phyloP scores from a whole-genome alignment of 768 basidiomycete genomes.

The Hygrophorus pudorinus region DNA sequence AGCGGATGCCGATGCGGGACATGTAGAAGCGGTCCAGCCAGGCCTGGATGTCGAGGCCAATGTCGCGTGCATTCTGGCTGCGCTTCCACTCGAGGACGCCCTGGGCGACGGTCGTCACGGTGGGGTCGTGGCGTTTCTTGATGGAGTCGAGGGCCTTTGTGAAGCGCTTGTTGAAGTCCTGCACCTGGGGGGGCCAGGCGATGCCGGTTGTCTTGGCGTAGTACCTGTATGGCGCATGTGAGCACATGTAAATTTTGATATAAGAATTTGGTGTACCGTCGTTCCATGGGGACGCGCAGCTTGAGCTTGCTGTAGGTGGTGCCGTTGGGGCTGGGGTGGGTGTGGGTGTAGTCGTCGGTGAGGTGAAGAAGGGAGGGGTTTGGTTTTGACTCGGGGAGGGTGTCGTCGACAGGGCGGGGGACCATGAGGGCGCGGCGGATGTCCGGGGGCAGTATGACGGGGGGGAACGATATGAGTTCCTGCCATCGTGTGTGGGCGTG shows the following conservation, averaged over 20 bases:
- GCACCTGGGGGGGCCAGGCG: conserved; percentile 81
- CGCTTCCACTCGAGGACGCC: conserved; percentile 96
- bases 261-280: too few relatives aligned
- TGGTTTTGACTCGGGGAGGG: conserved; percentile 64
- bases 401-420: conserved; percentile 32
- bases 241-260: too few relatives aligned
- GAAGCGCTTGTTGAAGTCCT: too few relatives aligned
- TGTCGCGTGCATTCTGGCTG: conserved; percentile 52
- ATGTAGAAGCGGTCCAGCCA: conserved; percentile 98
- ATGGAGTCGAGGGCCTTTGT: too few relatives aligned
- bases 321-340: conserved; percentile 24
- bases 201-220: conserved; percentile 67
- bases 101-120: conserved; percentile 93
- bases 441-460: conserved; percentile 56
- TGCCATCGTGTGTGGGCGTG: conserved; percentile 96
- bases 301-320: conserved; percentile 40
- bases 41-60: conserved; percentile 82
- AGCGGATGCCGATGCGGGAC: conserved; percentile 91
- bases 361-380: conserved; percentile 65
- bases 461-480: conserved; percentile 87
- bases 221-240: conserved; percentile 44
- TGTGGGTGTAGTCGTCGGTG: conserved; percentile 17
- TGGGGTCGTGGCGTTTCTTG: conserved; percentile 93
- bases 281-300: conserved; percentile 72
- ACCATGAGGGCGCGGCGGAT: conserved; percentile 59